Evolutionary conservation across 805 yeast species (phyloP).

Genomic region (Sporopachydermia lactativora): DNA sequence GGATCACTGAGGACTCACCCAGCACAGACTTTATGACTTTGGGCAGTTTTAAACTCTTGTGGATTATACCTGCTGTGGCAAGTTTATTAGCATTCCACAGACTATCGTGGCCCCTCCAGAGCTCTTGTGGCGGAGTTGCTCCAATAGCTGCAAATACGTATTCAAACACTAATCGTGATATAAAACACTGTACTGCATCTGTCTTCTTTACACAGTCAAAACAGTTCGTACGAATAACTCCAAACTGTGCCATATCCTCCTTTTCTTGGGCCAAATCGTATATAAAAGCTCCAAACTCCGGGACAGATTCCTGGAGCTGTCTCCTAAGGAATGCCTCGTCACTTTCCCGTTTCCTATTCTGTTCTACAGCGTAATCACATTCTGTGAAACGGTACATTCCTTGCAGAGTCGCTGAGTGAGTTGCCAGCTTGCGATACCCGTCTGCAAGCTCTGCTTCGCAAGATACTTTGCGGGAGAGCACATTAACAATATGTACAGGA

Average conservation of each 20-base stretch:
- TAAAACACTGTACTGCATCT: constrained; percentile 45
- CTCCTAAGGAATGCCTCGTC: constrained; percentile 63
- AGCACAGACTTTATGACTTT: background rate
- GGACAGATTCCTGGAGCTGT: constrained; percentile 46
- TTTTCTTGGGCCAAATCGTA: constrained; percentile 45
- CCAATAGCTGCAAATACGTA: background rate
- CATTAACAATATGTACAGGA: constrained; percentile 72
- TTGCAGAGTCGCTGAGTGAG: constrained; percentile 23
- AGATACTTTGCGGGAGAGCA: constrained; percentile 55
- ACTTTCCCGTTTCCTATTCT: constrained; percentile 79
- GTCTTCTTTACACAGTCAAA: constrained; percentile 74
- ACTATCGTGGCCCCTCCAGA: background rate
- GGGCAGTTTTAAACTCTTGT: background rate
- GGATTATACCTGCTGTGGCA: background rate
- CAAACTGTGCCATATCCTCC: constrained; percentile 65
- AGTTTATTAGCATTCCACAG: background rate
- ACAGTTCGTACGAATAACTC: constrained; percentile 77
- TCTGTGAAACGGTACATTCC: constrained; percentile 44
- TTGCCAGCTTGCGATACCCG: constrained; percentile 48
- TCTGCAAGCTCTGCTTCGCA: constrained; percentile 62
- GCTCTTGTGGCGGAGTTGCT: background rate
- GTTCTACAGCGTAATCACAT: constrained; percentile 90
- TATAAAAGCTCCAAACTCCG: constrained; percentile 75
- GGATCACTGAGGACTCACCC: background rate
- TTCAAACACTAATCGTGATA: constrained; percentile 46